These are phyloP conservation scores for Microbotryum lychnidis-dioicae DNA, from an alignment of 1,284 basidiomycete genomes.

Conservation along the genomic window DNA sequence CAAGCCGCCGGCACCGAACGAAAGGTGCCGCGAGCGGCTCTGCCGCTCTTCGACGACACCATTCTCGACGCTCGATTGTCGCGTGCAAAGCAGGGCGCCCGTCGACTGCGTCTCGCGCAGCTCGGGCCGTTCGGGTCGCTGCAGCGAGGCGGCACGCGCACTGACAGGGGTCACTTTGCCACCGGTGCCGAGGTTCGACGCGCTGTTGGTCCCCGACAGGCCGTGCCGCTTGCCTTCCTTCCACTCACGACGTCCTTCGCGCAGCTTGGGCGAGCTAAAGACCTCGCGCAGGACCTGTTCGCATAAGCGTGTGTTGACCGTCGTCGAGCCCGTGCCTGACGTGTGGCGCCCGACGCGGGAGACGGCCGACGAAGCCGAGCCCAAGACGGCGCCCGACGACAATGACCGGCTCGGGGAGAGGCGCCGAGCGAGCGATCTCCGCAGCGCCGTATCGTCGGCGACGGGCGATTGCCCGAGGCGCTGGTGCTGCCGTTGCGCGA, in stretches of 20 bases:
- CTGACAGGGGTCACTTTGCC: background rate
- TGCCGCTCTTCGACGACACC: background rate
- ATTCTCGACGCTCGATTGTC: slow-evolving; percentile 1
- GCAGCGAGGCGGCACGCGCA: background rate
- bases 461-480: slow-evolving; percentile 16
- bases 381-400: slow-evolving; percentile 39
- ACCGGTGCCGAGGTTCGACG: slow-evolving; percentile 1
- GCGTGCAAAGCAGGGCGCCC: background rate
- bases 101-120: background rate
- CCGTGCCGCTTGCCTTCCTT: slow-evolving; percentile 12
- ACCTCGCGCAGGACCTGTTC: slow-evolving; percentile 87
- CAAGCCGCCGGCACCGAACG: background rate
- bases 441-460: background rate
- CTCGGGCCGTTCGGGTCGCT: background rate
- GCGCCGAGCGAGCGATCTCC: slow-evolving; percentile 1
- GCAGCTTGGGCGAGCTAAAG: slow-evolving; percentile 42
- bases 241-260: slow-evolving; percentile 19
- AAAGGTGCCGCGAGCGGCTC: slow-evolving; percentile 1
- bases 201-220: slow-evolving; percentile 7
- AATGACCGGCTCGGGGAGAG: slow-evolving; percentile 40
- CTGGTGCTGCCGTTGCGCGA: slow-evolving; percentile 2
- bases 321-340: slow-evolving; percentile 72
- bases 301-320: slow-evolving; percentile 83
- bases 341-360: slow-evolving; percentile 12
- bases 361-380: slow-evolving; percentile 31